Conservation (phyloP, 108 stramenopile species). For the Nitzschia sp. region DNA sequence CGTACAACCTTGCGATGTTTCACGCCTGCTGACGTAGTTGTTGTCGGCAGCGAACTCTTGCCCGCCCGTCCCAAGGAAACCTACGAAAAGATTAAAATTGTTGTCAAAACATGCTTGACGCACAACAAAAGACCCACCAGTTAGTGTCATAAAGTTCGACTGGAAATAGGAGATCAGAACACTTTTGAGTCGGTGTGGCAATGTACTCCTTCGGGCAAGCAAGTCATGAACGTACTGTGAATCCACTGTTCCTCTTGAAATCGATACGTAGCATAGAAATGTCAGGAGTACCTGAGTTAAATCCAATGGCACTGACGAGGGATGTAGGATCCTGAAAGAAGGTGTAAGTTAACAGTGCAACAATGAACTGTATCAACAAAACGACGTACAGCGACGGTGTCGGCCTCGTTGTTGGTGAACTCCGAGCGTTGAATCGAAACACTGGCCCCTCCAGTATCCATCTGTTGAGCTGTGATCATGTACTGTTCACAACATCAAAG, state of each 20-base stretch:
- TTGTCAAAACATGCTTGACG: constrained; percentile 1
- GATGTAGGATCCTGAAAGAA: not conserved
- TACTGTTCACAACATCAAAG: not conserved
- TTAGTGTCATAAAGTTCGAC: not conserved
- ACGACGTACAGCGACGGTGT: not conserved
- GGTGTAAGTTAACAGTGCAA: not conserved
- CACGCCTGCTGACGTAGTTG: constrained; percentile 1
- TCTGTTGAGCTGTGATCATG: not conserved
- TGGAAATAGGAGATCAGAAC: not conserved
- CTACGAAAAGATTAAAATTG: constrained; percentile 4
- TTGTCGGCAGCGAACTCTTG: not conserved
- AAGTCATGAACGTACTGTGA: not conserved
- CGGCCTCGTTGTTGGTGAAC: not conserved
- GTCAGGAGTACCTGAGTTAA: not conserved
- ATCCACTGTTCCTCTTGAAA: not conserved
- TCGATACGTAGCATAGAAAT: not conserved
- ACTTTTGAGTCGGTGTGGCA: not conserved
- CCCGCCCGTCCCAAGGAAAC: not conserved
- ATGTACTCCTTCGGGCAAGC: not conserved
- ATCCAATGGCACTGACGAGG: not conserved
- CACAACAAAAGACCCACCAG: not conserved
- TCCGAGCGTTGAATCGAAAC: not conserved
- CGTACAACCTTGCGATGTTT: constrained; percentile 3
- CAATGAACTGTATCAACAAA: not conserved
- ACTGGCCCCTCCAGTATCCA: not conserved